Percentiles rank a stretch among this genome's conserved stretches.
Evolutionary conservation across 1,139 yeast species (phyloP).

Genomic region (Saccharomyces pastorianus): DNA sequence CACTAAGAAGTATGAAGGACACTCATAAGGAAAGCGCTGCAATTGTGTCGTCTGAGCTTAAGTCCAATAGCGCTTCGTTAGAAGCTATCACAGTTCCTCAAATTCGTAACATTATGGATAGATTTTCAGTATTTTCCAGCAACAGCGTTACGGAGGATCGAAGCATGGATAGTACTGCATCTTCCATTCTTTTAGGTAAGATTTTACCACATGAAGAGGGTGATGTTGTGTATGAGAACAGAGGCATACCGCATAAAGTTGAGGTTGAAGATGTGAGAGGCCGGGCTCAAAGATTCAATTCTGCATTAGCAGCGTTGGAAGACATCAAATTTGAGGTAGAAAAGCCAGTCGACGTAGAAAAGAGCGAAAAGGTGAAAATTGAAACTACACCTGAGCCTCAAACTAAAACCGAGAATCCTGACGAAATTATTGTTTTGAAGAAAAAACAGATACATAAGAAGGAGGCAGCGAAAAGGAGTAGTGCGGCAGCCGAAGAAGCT

Average conservation of each 20-base stretch:
- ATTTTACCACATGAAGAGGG: not conserved
- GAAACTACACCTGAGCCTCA: slow-evolving; percentile 1
- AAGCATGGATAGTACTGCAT: not conserved
- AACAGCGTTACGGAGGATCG: not conserved
- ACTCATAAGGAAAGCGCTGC: slow-evolving; percentile 7
- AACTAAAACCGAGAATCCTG: slow-evolving; percentile 21
- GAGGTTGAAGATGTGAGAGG: not conserved
- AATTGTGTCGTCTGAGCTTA: not conserved
- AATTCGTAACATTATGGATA: not conserved
- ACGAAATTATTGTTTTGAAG: slow-evolving; percentile 52
- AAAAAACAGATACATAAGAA: slow-evolving; percentile 16
- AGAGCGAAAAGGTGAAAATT: not conserved
- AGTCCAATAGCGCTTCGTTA: not conserved
- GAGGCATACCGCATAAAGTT: not conserved
- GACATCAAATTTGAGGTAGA: not conserved
- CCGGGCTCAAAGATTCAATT: not conserved
- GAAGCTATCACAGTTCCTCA: not conserved
- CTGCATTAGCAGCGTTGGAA: not conserved
- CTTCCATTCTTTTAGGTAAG: not conserved
- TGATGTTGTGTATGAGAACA: not conserved
- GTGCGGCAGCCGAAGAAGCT: slow-evolving; percentile 16
- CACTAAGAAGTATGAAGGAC: slow-evolving; percentile 17
- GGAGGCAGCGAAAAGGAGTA: slow-evolving; percentile 10
- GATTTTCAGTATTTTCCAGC: not conserved
- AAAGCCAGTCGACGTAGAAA: not conserved